phyloP scores from a whole-genome alignment of 495 filamentous ascomycete genomes.

The Aeminium ludgeri region DNA sequence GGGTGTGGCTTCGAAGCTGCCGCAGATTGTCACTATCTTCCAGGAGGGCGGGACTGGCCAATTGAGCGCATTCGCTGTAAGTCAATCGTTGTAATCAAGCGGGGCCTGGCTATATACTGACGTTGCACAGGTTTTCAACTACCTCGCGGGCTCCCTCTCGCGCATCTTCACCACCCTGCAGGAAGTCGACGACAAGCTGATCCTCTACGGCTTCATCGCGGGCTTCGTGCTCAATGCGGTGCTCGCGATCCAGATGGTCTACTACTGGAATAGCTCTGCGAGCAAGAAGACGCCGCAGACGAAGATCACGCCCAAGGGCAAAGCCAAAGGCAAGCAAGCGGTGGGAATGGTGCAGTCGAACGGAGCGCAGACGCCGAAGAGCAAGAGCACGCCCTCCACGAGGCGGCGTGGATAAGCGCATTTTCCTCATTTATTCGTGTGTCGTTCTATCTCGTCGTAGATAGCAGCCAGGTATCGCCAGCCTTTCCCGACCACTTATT shows the following conservation, averaged over 20 bases:
- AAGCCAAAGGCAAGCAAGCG: constrained; percentile 6
- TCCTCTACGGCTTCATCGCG: constrained; percentile 81
- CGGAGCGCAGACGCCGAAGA: not conserved
- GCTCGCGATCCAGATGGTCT: constrained; percentile 79
- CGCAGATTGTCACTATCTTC: constrained; percentile 77
- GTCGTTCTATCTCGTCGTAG: no score
- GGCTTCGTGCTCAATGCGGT: constrained; percentile 77
- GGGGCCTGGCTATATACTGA: not conserved
- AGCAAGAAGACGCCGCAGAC: constrained; percentile 28
- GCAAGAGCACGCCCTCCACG: constrained; percentile 12
- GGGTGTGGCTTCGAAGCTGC: constrained; percentile 72
- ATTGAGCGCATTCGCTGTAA: constrained; percentile 86
- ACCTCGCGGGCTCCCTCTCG: constrained; percentile 75
- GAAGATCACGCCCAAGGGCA: constrained; percentile 9
- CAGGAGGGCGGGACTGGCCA: constrained; percentile 78
- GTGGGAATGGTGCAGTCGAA: constrained; percentile 3
- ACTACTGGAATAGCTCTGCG: constrained; percentile 77
- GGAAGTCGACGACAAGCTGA: constrained; percentile 88
- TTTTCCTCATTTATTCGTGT: no score
- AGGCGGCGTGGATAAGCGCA: constrained; percentile 12
- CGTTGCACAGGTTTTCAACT: constrained; percentile 74
- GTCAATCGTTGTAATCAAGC: constrained; percentile 18
- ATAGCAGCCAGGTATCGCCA: no score
- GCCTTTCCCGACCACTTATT: no score
- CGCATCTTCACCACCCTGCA: constrained; percentile 94